Conservation (phyloP, 2,329 filamentous ascomycete species). For the Xylaria sp. region DNA sequence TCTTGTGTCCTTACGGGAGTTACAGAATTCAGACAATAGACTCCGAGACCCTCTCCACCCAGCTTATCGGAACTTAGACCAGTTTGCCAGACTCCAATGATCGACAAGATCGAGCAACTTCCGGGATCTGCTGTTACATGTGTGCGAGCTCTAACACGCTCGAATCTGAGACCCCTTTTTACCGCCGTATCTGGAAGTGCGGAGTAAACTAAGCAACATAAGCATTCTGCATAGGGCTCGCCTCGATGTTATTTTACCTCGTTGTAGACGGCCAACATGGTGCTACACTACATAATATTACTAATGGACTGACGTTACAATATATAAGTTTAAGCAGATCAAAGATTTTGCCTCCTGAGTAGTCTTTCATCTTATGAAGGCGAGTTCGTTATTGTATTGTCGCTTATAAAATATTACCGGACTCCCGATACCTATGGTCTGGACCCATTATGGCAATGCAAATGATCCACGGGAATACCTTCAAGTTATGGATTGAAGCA, state of each 20-base stretch:
- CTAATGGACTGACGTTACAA: background rate
- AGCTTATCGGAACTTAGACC: background rate
- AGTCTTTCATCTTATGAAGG: background rate
- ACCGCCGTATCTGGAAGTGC: background rate
- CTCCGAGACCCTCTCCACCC: background rate
- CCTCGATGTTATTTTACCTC: background rate
- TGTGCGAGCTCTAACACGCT: background rate
- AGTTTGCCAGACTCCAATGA: background rate
- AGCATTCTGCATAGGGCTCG: constrained; percentile 8
- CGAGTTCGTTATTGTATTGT: background rate
- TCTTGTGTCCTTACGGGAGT: too few species aligned
- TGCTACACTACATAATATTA: too few species aligned
- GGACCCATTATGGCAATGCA: background rate
- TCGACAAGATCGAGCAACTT: background rate
- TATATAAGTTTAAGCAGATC: background rate
- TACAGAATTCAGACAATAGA: background rate
- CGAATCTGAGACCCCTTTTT: background rate
- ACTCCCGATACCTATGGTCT: background rate
- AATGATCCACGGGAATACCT: background rate
- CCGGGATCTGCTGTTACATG: background rate
- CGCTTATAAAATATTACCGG: background rate
- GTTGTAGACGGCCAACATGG: background rate
- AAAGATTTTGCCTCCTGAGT: background rate
- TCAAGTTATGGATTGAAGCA: constrained; percentile 3
- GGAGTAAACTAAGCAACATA: background rate